Evolutionary conservation across 345 rosid species (phyloP).

Genomic region (Ceriops zippeliana): DNA sequence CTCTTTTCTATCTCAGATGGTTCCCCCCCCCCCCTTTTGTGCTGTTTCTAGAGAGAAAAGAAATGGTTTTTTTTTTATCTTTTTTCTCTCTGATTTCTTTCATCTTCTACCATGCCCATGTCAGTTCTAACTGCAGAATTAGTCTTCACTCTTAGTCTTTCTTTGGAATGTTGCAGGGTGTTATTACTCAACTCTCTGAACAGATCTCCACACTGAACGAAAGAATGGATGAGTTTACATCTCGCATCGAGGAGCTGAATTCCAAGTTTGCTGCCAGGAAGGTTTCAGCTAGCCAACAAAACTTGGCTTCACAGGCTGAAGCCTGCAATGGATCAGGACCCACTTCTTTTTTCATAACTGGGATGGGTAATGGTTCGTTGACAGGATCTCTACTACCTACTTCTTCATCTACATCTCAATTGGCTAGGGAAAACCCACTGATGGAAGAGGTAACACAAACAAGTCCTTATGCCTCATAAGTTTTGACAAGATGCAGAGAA

Average conservation of each 20-base stretch:
- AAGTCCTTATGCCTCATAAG: background rate
- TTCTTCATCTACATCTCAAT: slow-evolving; percentile 79
- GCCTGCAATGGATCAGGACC: slow-evolving; percentile 75
- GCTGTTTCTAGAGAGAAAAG: background rate
- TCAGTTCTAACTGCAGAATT: slow-evolving; percentile 1
- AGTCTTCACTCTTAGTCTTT: slow-evolving; percentile 5
- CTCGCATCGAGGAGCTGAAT: slow-evolving; percentile 81
- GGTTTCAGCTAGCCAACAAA: slow-evolving; percentile 71
- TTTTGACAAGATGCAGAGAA: background rate
- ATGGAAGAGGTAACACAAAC: slow-evolving; percentile 77
- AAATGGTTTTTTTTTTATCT: background rate
- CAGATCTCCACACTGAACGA: slow-evolving; percentile 93
- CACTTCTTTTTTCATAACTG: slow-evolving; percentile 47
- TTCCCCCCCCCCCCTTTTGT: background rate
- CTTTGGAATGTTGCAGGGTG: slow-evolving; percentile 51
- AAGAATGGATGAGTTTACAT: slow-evolving; percentile 90
- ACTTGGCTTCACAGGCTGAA: slow-evolving; percentile 66
- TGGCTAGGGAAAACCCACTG: slow-evolving; percentile 71
- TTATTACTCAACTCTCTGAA: slow-evolving; percentile 80
- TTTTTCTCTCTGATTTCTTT: background rate
- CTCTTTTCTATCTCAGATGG: background rate
- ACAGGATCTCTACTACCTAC: slow-evolving; percentile 54
- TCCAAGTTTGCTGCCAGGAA: slow-evolving; percentile 56
- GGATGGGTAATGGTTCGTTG: slow-evolving; percentile 54
- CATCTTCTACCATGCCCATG: background rate